phyloP scores from a whole-genome alignment of 768 basidiomycete species.

The Clathrus columnatus region DNA sequence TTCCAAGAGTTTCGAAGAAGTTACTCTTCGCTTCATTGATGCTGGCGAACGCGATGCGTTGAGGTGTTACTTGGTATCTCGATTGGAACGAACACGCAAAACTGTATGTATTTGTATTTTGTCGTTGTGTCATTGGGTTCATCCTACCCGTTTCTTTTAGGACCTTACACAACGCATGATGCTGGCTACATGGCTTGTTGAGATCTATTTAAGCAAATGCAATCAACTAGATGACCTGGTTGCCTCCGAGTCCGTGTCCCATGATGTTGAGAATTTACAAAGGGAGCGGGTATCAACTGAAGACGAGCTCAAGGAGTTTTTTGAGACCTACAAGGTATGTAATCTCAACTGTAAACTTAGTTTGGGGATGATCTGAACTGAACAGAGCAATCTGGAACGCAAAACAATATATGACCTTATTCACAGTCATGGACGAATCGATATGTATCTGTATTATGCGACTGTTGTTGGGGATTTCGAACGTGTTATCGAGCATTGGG shows the following conservation, averaged over 20 bases:
- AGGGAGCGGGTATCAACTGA: slow-evolving; percentile 77
- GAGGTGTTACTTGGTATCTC: slow-evolving; percentile 79
- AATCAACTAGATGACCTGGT: slow-evolving; percentile 93
- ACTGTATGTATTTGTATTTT: slow-evolving; percentile 39
- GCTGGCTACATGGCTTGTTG: slow-evolving; percentile 96
- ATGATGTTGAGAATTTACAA: slow-evolving; percentile 77
- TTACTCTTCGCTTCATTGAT: slow-evolving; percentile 83
- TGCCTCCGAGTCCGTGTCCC: slow-evolving; percentile 73
- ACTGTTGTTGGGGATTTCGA: slow-evolving; percentile 70
- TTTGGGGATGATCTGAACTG: not conserved
- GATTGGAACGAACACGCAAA: slow-evolving; percentile 78
- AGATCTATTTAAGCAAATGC: slow-evolving; percentile 94
- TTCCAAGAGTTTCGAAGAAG: slow-evolving; percentile 83
- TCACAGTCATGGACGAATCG: slow-evolving; percentile 84
- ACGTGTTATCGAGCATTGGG: slow-evolving; percentile 85
- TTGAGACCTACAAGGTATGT: slow-evolving; percentile 85
- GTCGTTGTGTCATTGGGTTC: not conserved
- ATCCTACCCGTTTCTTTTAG: slow-evolving; percentile 30
- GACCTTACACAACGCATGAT: slow-evolving; percentile 93
- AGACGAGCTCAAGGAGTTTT: slow-evolving; percentile 88
- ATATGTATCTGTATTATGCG: slow-evolving; percentile 89
- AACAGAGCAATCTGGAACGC: slow-evolving; percentile 75
- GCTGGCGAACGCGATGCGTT: slow-evolving; percentile 84
- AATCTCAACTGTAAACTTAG: not conserved
- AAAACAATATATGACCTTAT: slow-evolving; percentile 89